Base-by-base conservation (phyloP, 2,329 filamentous ascomycete genomes). In the Coniella lustricola region DNA sequence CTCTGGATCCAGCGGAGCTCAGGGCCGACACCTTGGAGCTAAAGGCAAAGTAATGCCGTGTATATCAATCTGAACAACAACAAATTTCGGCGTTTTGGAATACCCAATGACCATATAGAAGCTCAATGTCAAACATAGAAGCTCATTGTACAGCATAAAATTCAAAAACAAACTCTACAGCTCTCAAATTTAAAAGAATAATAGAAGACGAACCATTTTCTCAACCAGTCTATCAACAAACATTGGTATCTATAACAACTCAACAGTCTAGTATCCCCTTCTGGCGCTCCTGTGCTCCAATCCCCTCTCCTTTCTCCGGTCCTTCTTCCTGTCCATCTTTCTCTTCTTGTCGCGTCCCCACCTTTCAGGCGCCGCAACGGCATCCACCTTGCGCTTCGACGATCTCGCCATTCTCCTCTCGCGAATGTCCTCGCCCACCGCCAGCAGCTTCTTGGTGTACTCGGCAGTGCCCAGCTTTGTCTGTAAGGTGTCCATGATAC, bases 371-470 rank as follows among this genome's bases (percentile, higher is more conserved):
- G 85, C 80, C 43, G 78, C 78, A 20, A 98, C 82, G 10, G 87
- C 87, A 63, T 94, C 90, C 55, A 97, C 87, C 67, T 88, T 87
- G 60, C 93, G 79, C 78, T 98, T 98, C 55, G 76, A 80, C 46
- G 85, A 81, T 55, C 94, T 74, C 59, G 82, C 79, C 62, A 88
- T 81, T 56, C 93, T 75, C 59, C 84, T 81, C 55, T 77, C 75
- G 60, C 78, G 79, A n/a, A 93, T 82, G 14, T 75, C 77, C 45
- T 85, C 82, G 52, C 88, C 81, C 7, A 94, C 87, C 35, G 77
- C 76, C 34, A 87, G 67, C 60, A 97, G 73, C 39, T 84, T 76
- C 47, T 76, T 74, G n/a, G 90, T 82, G 67, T 90, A 98, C 53
- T 80, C 81, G 1, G 82, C 79, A 2, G 85, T 88, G 35, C 91